Percentiles rank a stretch among this genome's conserved stretches.
These are phyloP conservation scores for Chrysanthemum lavandulifolium DNA, from an alignment of 129 eudicot genomes.

Conservation along the genomic window DNA sequence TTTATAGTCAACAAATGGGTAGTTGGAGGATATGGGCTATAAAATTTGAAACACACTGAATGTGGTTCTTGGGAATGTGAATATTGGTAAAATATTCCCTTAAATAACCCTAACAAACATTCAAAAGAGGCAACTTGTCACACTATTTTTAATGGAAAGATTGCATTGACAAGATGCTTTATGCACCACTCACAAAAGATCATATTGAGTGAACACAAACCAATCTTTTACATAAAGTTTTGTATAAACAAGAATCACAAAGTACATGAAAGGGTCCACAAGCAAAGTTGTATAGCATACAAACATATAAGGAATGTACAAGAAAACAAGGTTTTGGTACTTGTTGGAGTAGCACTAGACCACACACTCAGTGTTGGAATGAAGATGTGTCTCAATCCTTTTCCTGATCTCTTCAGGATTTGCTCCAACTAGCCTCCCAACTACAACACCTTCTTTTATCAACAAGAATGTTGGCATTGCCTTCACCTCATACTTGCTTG, in stretches of 20 bases:
- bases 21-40: background rate
- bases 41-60: background rate
- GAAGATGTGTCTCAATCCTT: conserved; percentile 50
- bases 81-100: conserved; percentile 21
- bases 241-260: conserved; percentile 36
- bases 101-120: conserved; percentile 9
- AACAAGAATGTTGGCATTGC: conserved; percentile 92
- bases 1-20: background rate
- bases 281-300: conserved; percentile 22
- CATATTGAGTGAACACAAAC: conserved; percentile 37
- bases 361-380: conserved; percentile 32
- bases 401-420: conserved; percentile 74
- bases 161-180: conserved; percentile 32
- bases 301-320: conserved; percentile 27
- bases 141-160: conserved; percentile 20
- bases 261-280: conserved; percentile 29
- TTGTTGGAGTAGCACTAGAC: conserved; percentile 33
- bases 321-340: conserved; percentile 27
- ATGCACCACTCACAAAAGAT: conserved; percentile 39
- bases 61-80: conserved; percentile 13
- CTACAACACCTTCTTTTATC: conserved; percentile 55
- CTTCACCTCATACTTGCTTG: conserved; percentile 63
- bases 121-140: conserved; percentile 17
- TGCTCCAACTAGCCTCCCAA: conserved; percentile 72
- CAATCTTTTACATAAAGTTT: conserved; percentile 30